These are phyloP conservation scores for Chaetomium cochliodes DNA, from an alignment of 495 filamentous ascomycete genomes.

Conservation along the genomic window DNA sequence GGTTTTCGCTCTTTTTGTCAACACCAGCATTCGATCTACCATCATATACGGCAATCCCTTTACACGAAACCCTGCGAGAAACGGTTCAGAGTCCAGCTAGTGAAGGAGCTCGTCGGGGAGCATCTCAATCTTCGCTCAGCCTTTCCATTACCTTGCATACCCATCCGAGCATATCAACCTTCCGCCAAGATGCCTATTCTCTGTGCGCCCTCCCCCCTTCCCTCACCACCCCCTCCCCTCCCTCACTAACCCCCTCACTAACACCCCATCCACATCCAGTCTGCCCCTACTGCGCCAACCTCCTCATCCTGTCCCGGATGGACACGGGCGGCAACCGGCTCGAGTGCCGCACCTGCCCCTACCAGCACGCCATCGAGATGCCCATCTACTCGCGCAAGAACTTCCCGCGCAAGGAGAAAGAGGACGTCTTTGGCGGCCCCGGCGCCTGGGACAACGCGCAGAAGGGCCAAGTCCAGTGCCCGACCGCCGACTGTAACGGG, in stretches of 20 bases:
- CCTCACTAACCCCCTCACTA: neutral
- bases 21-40: neutral
- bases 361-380: constrained; percentile 71
- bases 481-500: constrained; percentile 69
- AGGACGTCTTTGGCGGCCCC: constrained; percentile 86
- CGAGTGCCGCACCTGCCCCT: constrained; percentile 92
- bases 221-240: constrained; percentile 8
- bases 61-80: neutral
- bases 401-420: constrained; percentile 75
- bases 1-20: neutral
- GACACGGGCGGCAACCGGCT: constrained; percentile 59
- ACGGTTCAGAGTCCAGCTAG: neutral
- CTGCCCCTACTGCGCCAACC: constrained; percentile 90
- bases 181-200: constrained; percentile 57
- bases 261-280: constrained; percentile 56
- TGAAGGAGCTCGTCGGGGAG: neutral
- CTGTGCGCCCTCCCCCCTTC: constrained; percentile 48
- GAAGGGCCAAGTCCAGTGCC: constrained; percentile 72
- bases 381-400: constrained; percentile 75
- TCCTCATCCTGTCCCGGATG: constrained; percentile 63
- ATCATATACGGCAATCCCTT: neutral
- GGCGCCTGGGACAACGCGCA: constrained; percentile 89
- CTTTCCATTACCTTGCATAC: neutral
- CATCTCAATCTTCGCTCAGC: neutral
- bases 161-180: neutral